Conservation (phyloP, 2,329 filamentous ascomycete genomes). For the Aspergillus novofumigatus region DNA sequence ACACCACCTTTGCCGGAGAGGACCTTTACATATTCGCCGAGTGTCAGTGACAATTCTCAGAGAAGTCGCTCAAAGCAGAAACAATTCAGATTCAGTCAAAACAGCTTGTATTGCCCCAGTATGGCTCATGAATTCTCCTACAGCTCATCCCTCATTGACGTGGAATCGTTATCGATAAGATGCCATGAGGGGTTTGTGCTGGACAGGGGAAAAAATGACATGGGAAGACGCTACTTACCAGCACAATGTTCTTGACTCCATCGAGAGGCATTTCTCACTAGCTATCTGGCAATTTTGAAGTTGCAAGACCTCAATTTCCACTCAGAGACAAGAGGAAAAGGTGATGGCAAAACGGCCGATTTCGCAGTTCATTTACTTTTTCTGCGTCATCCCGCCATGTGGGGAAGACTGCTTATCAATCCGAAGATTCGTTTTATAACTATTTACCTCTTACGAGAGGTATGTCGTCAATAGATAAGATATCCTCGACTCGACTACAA, state of each 20-base stretch:
- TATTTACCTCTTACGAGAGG: not conserved
- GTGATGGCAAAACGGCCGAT: slow-evolving; percentile 12
- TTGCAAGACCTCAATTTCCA: not conserved
- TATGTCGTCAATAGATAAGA: not conserved
- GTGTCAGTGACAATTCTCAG: slow-evolving; percentile 5
- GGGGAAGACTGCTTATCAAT: slow-evolving; percentile 23
- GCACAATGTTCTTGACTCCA: slow-evolving; percentile 41
- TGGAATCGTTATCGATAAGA: slow-evolving; percentile 40
- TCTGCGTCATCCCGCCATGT: slow-evolving; percentile 24
- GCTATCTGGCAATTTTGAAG: not conserved
- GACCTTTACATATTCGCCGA: slow-evolving; percentile 42
- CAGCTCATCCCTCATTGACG: not conserved
- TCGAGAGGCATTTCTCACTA: slow-evolving; percentile 34
- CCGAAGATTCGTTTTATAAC: not conserved
- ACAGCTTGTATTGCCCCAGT: not conserved
- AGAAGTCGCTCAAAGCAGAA: not conserved
- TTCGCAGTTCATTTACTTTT: slow-evolving; percentile 9
- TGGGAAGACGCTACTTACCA: slow-evolving; percentile 27
- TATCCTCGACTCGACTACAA: not conserved
- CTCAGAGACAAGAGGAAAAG: not conserved
- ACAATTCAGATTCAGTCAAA: not conserved
- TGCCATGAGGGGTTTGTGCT: slow-evolving; percentile 13
- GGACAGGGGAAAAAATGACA: not conserved
- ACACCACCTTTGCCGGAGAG: slow-evolving; percentile 97
- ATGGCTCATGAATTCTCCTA: not conserved